Percentiles rank a stretch among this genome's conserved stretches.
Conservation (phyloP, 2,329 filamentous ascomycete genomes). For the Emmonsiellopsis sp. region DNA sequence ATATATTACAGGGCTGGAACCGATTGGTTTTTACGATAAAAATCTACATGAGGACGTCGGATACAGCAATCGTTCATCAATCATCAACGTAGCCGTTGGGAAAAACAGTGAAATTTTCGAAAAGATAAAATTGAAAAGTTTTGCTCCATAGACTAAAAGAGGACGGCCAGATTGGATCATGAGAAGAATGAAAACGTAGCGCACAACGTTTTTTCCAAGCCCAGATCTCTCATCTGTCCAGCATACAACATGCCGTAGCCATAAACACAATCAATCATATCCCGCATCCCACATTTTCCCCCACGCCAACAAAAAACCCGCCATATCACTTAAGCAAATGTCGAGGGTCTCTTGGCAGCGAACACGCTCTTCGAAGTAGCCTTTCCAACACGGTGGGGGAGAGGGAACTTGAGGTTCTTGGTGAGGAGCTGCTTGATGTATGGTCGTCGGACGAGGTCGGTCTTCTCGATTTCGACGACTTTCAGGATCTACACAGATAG, state of each 20-base stretch:
- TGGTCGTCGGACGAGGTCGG: constrained; percentile 87
- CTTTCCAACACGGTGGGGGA: constrained; percentile 90
- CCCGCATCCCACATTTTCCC: constrained; percentile 2
- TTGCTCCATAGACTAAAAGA: constrained; percentile 5
- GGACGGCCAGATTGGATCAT: neutral
- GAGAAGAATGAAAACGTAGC: neutral
- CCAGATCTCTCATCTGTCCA: neutral
- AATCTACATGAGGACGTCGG: too few relatives aligned
- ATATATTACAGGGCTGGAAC: neutral
- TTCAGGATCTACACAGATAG: constrained; percentile 69
- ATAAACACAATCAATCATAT: constrained; percentile 6
- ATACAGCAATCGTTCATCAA: too few relatives aligned
- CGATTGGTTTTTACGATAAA: too few relatives aligned
- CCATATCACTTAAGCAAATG: constrained; percentile 73
- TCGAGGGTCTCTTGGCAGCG: constrained; percentile 84
- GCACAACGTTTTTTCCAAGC: neutral
- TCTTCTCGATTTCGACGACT: constrained; percentile 94
- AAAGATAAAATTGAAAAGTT: constrained; percentile 3
- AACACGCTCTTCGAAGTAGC: constrained; percentile 81
- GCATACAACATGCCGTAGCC: constrained; percentile 2
- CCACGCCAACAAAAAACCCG: constrained; percentile 5
- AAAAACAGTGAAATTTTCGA: neutral
- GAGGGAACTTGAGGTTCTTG: constrained; percentile 96
- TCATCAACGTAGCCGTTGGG: neutral
- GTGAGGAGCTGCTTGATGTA: constrained; percentile 98